These are phyloP conservation scores for Nissolia schottii DNA, from an alignment of 306 rosid species.

Conservation along the genomic window DNA sequence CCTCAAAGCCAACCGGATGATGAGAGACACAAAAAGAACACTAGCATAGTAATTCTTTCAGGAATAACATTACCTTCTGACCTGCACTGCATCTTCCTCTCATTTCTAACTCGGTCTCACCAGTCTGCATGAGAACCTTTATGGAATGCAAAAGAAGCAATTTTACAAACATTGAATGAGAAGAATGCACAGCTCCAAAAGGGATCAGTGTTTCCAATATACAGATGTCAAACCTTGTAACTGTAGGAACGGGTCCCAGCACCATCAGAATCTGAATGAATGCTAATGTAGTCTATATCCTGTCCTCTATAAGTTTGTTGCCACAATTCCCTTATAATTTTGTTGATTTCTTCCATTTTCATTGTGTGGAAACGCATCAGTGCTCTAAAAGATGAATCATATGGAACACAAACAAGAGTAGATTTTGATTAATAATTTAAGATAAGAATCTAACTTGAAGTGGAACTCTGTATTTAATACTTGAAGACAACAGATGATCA, in stretches of 20 bases:
- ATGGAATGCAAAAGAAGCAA: constrained; percentile 22
- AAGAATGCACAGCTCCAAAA: constrained; percentile 10
- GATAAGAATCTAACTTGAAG: neutral
- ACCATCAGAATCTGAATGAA: constrained; percentile 94
- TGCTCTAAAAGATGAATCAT: constrained; percentile 58
- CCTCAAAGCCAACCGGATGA: constrained; percentile 8
- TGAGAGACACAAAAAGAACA: neutral
- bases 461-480: neutral
- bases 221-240: constrained; percentile 56
- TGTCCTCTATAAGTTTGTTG: constrained; percentile 98
- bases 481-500: neutral
- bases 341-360: constrained; percentile 99
- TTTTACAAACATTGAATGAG: neutral
- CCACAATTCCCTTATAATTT: constrained; percentile 94
- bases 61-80: constrained; percentile 62
- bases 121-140: constrained; percentile 97
- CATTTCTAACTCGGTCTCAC: constrained; percentile 96
- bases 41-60: neutral
- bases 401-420: neutral
- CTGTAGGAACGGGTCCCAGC: constrained; percentile 98
- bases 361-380: constrained; percentile 91
- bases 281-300: constrained; percentile 85
- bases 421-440: neutral
- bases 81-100: constrained; percentile 99
- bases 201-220: neutral